phyloP scores from a whole-genome alignment of 2,329 filamentous ascomycete species.

The Talaromyces sp. region DNA sequence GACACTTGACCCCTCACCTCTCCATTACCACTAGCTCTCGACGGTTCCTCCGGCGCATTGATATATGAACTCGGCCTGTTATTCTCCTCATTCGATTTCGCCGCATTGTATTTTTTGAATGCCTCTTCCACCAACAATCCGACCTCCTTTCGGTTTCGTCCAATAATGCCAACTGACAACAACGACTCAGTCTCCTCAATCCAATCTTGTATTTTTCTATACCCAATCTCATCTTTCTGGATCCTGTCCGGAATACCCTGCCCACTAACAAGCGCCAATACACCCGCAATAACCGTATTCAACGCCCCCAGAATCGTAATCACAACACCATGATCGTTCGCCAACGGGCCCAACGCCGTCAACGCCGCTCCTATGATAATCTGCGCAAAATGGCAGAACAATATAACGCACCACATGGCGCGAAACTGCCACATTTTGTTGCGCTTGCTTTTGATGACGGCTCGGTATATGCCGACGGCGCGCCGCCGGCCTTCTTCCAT shows the following conservation, averaged over 20 bases:
- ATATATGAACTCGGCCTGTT: slow-evolving; percentile 16
- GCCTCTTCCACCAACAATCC: slow-evolving; percentile 18
- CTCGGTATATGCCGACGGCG: slow-evolving; percentile 15
- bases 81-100: slow-evolving; percentile 19
- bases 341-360: slow-evolving; percentile 46
- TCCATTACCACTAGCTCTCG: slow-evolving; percentile 1
- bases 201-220: slow-evolving; percentile 51
- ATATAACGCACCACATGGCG: slow-evolving; percentile 5
- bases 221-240: slow-evolving; percentile 47
- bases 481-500: slow-evolving; percentile 19
- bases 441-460: slow-evolving; percentile 10
- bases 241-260: slow-evolving; percentile 51
- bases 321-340: slow-evolving; percentile 49
- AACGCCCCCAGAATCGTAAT: slow-evolving; percentile 60
- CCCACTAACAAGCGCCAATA: slow-evolving; percentile 56
- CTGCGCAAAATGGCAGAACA: slow-evolving; percentile 30
- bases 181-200: slow-evolving; percentile 46
- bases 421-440: slow-evolving; percentile 13
- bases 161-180: slow-evolving; percentile 18
- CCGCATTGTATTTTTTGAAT: slow-evolving; percentile 20
- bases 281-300: slow-evolving; percentile 62
- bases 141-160: slow-evolving; percentile 15
- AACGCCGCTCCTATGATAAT: slow-evolving; percentile 50
- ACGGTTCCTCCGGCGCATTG: slow-evolving; percentile 14
- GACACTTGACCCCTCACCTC: background rate